phyloP scores from a whole-genome alignment of 2,329 filamentous ascomycete genomes.

The Thermomyces lanuginosus region DNA sequence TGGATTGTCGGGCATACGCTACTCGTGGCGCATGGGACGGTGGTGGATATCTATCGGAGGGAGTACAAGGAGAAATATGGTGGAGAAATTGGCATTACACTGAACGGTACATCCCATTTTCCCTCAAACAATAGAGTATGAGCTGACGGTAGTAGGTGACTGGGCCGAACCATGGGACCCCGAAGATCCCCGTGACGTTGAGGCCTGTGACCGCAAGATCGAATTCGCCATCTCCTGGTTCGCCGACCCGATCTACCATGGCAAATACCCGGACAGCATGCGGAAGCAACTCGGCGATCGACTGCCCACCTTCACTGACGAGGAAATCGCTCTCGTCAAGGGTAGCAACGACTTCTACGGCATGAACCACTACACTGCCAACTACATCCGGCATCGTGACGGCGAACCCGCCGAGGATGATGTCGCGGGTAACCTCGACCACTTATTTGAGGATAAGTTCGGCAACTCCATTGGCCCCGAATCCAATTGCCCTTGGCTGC shows the following conservation, averaged over 20 bases:
- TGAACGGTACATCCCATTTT: too few species aligned
- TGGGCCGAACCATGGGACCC: conserved; percentile 71
- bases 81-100: conserved; percentile 71
- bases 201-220: conserved; percentile 63
- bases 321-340: conserved; percentile 56
- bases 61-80: conserved; percentile 59
- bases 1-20: conserved; percentile 73
- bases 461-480: conserved; percentile 63
- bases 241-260: conserved; percentile 71
- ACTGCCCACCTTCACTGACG: conserved; percentile 55
- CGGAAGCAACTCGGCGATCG: conserved; percentile 61
- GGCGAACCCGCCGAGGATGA: conserved; percentile 47
- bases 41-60: conserved; percentile 66
- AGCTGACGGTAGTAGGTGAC: conserved; percentile 46
- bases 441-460: conserved; percentile 51
- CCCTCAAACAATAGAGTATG: too few species aligned
- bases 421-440: conserved; percentile 59
- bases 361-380: conserved; percentile 86
- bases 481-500: conserved; percentile 69
- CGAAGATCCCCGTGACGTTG: conserved; percentile 55
- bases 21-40: conserved; percentile 61
- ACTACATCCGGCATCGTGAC: conserved; percentile 63
- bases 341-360: conserved; percentile 90
- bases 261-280: conserved; percentile 73
- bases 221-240: conserved; percentile 84